Percentiles rank a stretch among this genome's conserved stretches.
Conservation (phyloP, 179 eudicot genomes). For the Beta macrorhiza region DNA sequence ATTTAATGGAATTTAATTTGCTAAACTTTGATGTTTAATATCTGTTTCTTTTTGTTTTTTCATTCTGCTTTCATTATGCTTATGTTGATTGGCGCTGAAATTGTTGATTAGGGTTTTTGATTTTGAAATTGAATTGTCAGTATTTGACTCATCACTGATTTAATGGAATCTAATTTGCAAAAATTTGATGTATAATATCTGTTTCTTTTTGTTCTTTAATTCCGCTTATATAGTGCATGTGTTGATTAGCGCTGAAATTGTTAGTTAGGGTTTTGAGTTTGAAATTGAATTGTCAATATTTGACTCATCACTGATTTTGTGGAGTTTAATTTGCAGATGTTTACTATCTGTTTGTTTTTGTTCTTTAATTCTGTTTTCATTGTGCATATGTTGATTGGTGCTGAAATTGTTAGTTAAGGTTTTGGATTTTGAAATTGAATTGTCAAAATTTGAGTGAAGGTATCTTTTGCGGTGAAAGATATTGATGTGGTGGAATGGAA, state of each 20-base stretch:
- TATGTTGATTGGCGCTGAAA: background rate
- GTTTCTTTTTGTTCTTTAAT: background rate
- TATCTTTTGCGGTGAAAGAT: slow-evolving; percentile 77
- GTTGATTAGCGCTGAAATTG: background rate
- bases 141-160: background rate
- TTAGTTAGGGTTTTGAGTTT: background rate
- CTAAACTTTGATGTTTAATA: too few relatives aligned
- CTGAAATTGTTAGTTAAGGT: background rate
- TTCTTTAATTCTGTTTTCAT: too few relatives aligned
- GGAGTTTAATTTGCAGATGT: too few relatives aligned
- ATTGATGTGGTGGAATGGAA: slow-evolving; percentile 78
- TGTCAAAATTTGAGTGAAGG: slow-evolving; percentile 32
- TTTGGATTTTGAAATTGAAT: background rate
- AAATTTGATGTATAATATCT: background rate
- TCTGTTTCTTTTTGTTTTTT: too few relatives aligned
- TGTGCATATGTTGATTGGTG: too few relatives aligned
- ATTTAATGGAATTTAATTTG: too few relatives aligned
- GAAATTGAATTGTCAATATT: too few relatives aligned
- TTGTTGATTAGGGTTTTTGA: background rate
- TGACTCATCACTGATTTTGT: too few relatives aligned
- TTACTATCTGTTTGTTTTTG: too few relatives aligned
- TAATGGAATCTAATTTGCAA: background rate
- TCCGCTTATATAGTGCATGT: background rate
- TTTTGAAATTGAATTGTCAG: background rate
- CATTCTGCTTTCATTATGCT: too few relatives aligned